Percentiles rank a stretch among this genome's conserved stretches.
Conservation (phyloP, 208 protist species). For the Acanthamoeba culbertsoni region DNA sequence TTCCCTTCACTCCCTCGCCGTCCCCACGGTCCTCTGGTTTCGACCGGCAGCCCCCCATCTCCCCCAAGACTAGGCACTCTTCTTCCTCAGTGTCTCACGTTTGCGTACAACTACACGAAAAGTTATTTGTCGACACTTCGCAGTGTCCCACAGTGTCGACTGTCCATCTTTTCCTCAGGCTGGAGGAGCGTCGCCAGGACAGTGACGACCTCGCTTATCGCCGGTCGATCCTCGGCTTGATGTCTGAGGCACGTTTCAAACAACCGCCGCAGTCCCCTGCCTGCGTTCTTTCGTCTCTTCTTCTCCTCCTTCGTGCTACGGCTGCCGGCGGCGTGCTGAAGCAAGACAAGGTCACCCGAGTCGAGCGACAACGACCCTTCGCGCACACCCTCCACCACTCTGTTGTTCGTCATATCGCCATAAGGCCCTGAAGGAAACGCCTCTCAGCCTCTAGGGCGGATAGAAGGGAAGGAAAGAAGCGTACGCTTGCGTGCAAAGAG, state of each 20-base stretch:
- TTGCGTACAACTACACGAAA: too few species aligned
- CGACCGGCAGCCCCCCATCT: not conserved
- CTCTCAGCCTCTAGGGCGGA: not conserved
- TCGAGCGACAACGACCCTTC: not conserved
- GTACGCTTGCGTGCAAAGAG: conserved; percentile 21
- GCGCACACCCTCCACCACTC: not conserved
- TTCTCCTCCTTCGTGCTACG: not conserved
- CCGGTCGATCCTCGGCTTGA: not conserved
- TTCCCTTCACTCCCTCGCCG: not conserved
- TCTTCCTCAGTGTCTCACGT: too few species aligned
- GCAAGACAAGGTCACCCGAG: not conserved
- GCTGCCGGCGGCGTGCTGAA: not conserved
- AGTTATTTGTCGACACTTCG: too few species aligned
- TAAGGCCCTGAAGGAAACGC: not conserved
- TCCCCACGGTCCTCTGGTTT: not conserved
- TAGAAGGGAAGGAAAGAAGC: not conserved
- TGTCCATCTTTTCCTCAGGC: too few species aligned
- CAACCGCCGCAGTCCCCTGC: not conserved
- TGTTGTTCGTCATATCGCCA: not conserved
- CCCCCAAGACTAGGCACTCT: not conserved
- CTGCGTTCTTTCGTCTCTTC: not conserved
- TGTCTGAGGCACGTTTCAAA: not conserved
- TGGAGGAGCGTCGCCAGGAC: not conserved
- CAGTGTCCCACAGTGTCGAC: too few species aligned
- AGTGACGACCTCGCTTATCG: not conserved